These are phyloP conservation scores for Neodidymelliopsis sp. DNA, from an alignment of 2,329 filamentous ascomycete species.

Conservation along the genomic window DNA sequence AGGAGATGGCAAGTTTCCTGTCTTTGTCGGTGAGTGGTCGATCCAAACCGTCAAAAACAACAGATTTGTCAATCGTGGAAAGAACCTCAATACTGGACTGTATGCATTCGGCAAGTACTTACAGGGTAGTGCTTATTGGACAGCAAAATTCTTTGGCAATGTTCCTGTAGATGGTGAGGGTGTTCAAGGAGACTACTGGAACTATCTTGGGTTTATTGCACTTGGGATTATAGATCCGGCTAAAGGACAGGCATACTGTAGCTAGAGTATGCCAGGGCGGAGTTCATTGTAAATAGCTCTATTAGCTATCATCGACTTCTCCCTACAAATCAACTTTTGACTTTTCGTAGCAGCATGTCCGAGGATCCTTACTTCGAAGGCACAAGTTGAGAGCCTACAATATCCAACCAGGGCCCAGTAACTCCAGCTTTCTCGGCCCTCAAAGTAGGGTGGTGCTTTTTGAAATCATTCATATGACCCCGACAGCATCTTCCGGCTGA, in stretches of 20 bases:
- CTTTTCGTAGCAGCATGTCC: too few species aligned
- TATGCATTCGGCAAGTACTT: slow-evolving; percentile 43
- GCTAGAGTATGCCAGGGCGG: too few species aligned
- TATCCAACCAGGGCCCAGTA: too few species aligned
- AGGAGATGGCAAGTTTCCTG: slow-evolving; percentile 20
- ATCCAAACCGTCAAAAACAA: slow-evolving; percentile 46
- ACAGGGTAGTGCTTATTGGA: slow-evolving; percentile 39
- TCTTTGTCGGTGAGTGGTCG: slow-evolving; percentile 47
- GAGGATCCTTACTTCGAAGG: too few species aligned
- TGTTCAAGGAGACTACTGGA: slow-evolving; percentile 14
- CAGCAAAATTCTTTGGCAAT: slow-evolving; percentile 22
- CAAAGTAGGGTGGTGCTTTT: too few species aligned
- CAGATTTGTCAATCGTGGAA: slow-evolving; percentile 35
- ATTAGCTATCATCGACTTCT: too few species aligned
- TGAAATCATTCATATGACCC: too few species aligned
- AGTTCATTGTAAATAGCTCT: too few species aligned
- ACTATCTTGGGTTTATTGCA: slow-evolving; percentile 12
- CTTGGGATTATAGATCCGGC: neutral
- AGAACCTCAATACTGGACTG: slow-evolving; percentile 38
- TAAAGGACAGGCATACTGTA: neutral
- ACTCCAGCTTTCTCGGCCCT: too few species aligned
- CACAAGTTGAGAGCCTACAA: too few species aligned
- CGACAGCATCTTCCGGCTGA: too few species aligned
- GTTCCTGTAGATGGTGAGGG: slow-evolving; percentile 12
- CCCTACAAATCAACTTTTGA: too few species aligned